phyloP scores from a whole-genome alignment of 2,329 filamentous ascomycete species.

The Fusarium humuli region DNA sequence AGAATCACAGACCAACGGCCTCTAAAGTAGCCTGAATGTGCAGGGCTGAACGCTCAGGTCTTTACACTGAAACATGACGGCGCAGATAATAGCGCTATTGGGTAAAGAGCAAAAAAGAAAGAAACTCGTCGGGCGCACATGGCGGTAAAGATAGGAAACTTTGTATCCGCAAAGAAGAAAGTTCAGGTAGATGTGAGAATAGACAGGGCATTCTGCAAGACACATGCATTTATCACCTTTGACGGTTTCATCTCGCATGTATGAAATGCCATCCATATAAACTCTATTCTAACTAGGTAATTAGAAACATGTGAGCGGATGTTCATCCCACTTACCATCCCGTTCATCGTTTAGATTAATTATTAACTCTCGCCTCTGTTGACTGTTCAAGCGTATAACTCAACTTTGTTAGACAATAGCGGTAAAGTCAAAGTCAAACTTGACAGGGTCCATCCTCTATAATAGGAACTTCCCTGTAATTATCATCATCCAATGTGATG shows the following conservation, averaged over 20 bases:
- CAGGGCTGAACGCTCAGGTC: constrained; percentile 30
- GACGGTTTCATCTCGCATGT: constrained; percentile 37
- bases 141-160: not conserved
- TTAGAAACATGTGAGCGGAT: not conserved
- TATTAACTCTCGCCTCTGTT: constrained; percentile 13
- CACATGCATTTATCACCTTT: not conserved
- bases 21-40: not conserved
- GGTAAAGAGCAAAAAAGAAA: not conserved
- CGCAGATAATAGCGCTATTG: constrained; percentile 16
- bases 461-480: constrained; percentile 4
- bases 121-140: not conserved
- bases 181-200: constrained; percentile 14
- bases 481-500: constrained; percentile 11
- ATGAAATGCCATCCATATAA: not conserved
- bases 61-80: constrained; percentile 37
- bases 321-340: constrained; percentile 5
- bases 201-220: not conserved
- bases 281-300: not conserved
- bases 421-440: not conserved
- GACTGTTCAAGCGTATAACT: constrained; percentile 4
- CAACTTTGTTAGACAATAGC: not conserved
- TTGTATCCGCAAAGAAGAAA: constrained; percentile 12
- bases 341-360: constrained; percentile 2
- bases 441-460: constrained; percentile 6
- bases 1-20: constrained; percentile 12